Conservation (phyloP, 2,329 filamentous ascomycete species). For the Ophiostoma tasmaniense region DNA sequence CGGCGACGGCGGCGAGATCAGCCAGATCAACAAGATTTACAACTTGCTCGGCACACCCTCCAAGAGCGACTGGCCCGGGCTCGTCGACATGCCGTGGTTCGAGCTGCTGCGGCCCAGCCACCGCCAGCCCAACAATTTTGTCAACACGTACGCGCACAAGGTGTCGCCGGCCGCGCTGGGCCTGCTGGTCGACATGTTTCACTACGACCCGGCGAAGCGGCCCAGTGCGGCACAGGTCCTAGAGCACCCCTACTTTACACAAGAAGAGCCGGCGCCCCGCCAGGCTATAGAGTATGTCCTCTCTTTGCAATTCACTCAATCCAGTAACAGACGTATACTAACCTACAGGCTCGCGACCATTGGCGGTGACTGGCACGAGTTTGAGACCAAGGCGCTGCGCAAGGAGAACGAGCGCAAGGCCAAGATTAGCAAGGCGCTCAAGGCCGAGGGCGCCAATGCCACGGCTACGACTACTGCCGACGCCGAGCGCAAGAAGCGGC, state of each 20-base stretch:
- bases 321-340: not conserved
- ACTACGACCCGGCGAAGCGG: slow-evolving; percentile 75
- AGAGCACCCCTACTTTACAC: slow-evolving; percentile 77
- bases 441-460: not conserved
- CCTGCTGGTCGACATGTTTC: slow-evolving; percentile 74
- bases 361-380: slow-evolving; percentile 96
- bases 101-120: slow-evolving; percentile 76
- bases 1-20: slow-evolving; percentile 90
- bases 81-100: slow-evolving; percentile 96
- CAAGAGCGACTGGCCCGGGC: slow-evolving; percentile 73
- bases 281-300: slow-evolving; percentile 70
- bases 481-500: slow-evolving; percentile 22
- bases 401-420: slow-evolving; percentile 74
- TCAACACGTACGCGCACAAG: slow-evolving; percentile 69
- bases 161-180: slow-evolving; percentile 76
- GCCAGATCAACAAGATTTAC: slow-evolving; percentile 95
- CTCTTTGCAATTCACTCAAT: not conserved
- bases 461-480: not conserved
- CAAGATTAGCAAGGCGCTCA: slow-evolving; percentile 34
- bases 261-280: slow-evolving; percentile 66
- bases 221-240: slow-evolving; percentile 79
- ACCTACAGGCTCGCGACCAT: slow-evolving; percentile 59
- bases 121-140: slow-evolving; percentile 65
- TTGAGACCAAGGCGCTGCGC: slow-evolving; percentile 88
- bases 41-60: slow-evolving; percentile 82